A percentile compares a stretch with the other conserved stretches of the same genome.
Conservation (phyloP, 371 early-diverging fungal species). For the Circinella minor region DNA sequence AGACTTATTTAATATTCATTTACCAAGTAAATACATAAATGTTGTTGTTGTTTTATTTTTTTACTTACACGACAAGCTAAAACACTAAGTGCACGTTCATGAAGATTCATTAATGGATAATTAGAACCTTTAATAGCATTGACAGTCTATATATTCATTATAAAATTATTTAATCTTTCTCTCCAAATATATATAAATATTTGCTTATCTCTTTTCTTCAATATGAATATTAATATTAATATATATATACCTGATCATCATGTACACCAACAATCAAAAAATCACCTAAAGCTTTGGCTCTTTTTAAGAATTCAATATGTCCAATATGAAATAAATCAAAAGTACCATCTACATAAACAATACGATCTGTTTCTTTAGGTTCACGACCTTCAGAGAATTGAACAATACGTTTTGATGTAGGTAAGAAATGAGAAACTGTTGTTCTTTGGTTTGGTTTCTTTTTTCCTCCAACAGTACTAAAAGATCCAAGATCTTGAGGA, state of each 20-base stretch:
- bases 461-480: constrained; percentile 38
- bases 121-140: constrained; percentile 85
- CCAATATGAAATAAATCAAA: constrained; percentile 98
- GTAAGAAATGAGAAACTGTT: constrained; percentile 83
- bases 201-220: too few relatives aligned
- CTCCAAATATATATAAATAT: background rate
- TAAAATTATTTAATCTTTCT: too few relatives aligned
- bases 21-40: background rate
- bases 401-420: constrained; percentile 84
- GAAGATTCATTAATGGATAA: constrained; percentile 93
- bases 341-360: constrained; percentile 95
- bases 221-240: too few relatives aligned
- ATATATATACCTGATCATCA: constrained; percentile 72
- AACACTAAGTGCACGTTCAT: constrained; percentile 90
- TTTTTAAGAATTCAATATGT: constrained; percentile 91
- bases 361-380: constrained; percentile 65
- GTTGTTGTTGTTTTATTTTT: too few relatives aligned
- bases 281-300: constrained; percentile 85
- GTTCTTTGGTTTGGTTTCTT: constrained; percentile 23
- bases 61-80: constrained; percentile 80
- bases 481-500: constrained; percentile 64
- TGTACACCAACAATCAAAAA: constrained; percentile 94
- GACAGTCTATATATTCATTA: constrained; percentile 58
- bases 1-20: too few relatives aligned
- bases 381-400: constrained; percentile 87